Conservation (phyloP, 2,329 filamentous ascomycete species). For the Teratosphaeria viscida region DNA sequence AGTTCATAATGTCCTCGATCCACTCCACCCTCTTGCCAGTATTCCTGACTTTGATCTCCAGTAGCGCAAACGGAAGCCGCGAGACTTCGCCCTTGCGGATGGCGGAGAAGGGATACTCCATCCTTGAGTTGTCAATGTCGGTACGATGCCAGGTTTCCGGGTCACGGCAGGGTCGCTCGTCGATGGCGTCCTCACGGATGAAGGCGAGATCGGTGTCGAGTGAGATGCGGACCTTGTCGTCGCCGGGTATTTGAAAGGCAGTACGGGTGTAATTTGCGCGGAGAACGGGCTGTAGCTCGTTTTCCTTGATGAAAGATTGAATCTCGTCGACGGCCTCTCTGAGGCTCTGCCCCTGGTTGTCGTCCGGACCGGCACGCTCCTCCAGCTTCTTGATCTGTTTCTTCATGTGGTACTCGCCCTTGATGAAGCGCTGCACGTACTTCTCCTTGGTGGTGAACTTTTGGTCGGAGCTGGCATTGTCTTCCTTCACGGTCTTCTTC, state of each 20-base stretch:
- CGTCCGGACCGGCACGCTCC: constrained; percentile 59
- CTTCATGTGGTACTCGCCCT: constrained; percentile 82
- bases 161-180: constrained; percentile 82
- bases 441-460: constrained; percentile 86
- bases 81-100: constrained; percentile 87
- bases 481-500: constrained; percentile 74
- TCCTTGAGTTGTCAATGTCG: constrained; percentile 73
- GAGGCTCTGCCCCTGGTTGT: constrained; percentile 57
- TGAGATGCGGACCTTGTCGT: constrained; percentile 81
- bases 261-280: constrained; percentile 90
- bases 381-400: constrained; percentile 78
- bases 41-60: constrained; percentile 75
- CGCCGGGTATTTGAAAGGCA: constrained; percentile 90
- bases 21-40: constrained; percentile 61
- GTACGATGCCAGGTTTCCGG: constrained; percentile 80
- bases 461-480: constrained; percentile 66
- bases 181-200: constrained; percentile 65
- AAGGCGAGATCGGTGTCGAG: constrained; percentile 89
- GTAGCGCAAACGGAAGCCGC: constrained; percentile 77
- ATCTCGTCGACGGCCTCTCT: constrained; percentile 65
- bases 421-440: constrained; percentile 78
- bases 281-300: constrained; percentile 71
- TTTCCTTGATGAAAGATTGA: constrained; percentile 66
- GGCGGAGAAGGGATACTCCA: constrained; percentile 78
- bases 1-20: constrained; percentile 85